Evolutionary conservation across 2,329 filamentous ascomycete genomes (phyloP).

Genomic region (Aspergillus pseudoterreus): DNA sequence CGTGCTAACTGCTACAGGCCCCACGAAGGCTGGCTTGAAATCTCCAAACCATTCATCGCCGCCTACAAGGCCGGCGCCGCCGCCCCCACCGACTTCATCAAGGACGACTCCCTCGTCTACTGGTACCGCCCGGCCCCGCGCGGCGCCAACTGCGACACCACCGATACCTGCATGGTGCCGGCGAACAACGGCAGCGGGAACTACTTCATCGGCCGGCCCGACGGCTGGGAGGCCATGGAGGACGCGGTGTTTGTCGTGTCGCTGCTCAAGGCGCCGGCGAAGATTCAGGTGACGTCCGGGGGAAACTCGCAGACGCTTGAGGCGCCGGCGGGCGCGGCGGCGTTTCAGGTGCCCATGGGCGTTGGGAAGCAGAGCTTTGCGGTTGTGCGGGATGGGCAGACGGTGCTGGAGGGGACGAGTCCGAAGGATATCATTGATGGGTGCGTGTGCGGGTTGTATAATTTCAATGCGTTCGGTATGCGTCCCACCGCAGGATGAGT

Average conservation of each 20-base stretch:
- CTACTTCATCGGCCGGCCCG: constrained; percentile 51
- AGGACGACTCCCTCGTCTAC: constrained; percentile 51
- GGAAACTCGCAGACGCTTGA: constrained; percentile 41
- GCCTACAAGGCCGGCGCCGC: constrained; percentile 50
- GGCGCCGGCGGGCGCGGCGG: constrained; percentile 46
- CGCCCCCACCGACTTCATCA: constrained; percentile 36
- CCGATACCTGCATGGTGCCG: constrained; percentile 45
- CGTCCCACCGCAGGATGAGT: background rate
- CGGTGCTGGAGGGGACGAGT: constrained; percentile 46
- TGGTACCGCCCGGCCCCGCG: constrained; percentile 54
- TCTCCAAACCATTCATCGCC: constrained; percentile 52
- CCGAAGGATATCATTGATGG: constrained; percentile 47
- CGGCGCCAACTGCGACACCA: constrained; percentile 48
- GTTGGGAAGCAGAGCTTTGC: constrained; percentile 48
- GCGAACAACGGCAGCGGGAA: constrained; percentile 47
- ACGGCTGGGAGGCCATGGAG: constrained; percentile 49
- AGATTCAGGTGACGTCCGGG: constrained; percentile 47
- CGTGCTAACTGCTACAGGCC: constrained; percentile 30
- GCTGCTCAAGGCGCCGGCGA: constrained; percentile 31
- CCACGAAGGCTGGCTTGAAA: constrained; percentile 53
- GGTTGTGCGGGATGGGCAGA: constrained; percentile 40
- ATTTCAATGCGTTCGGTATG: constrained; percentile 49
- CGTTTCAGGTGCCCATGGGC: constrained; percentile 46
- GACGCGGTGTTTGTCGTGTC: constrained; percentile 51
- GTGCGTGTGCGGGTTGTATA: constrained; percentile 52